Base-by-base conservation (phyloP, 2,329 filamentous ascomycete genomes). In the Microascus cirrosus region DNA sequence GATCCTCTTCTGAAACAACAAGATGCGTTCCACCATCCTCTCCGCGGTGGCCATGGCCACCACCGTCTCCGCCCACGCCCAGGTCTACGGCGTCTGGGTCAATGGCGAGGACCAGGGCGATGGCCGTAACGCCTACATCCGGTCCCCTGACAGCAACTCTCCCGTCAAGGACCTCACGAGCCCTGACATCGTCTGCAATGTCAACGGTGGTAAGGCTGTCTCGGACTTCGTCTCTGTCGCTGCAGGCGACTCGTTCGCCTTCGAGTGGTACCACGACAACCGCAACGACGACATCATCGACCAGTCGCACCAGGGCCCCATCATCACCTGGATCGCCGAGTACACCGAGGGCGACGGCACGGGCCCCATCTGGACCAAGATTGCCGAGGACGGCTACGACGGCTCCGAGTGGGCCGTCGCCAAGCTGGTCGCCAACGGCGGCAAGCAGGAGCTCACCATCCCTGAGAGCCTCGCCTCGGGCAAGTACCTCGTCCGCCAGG, bases 401-500 rank as follows among this genome's bases (percentile, higher is more conserved):
- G 71, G 74, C 56, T 68, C 53, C 28, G 62, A 77, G 73, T 76
- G 74, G 74, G 71, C 70, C 54, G 69, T 73, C 42, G 69, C 72
- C 62, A 69, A 75, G 50, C 68, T 83, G 64, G 77, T 77, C 62
- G 63, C 70, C 63, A 74, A 76, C 68, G 73, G 74, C 64, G 78
- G 77, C 69, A 76, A 72, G 65, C 72, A 72, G 65, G 73, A 72
- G 59, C 71, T 80, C 60, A 75, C 70, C 20, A 71, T 81, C 51
- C 79, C 78, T 55, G 64, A 68, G 53, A 60, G 60, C 59, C 72
- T 81, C 52, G 73, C 71, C 32, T 66, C 74, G 25, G 78, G 78
- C 59, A 77, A 79, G 69, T 81, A 81, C 65, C 71, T 81, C 58
- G 65, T 81, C 61, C 76, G 79, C 57, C 76, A 80, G 65, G 78